Evolutionary conservation across 2,329 filamentous ascomycete genomes (phyloP), one percentile per base, ranked within the genome.

Genomic region (Fusarium heterosporum): DNA sequence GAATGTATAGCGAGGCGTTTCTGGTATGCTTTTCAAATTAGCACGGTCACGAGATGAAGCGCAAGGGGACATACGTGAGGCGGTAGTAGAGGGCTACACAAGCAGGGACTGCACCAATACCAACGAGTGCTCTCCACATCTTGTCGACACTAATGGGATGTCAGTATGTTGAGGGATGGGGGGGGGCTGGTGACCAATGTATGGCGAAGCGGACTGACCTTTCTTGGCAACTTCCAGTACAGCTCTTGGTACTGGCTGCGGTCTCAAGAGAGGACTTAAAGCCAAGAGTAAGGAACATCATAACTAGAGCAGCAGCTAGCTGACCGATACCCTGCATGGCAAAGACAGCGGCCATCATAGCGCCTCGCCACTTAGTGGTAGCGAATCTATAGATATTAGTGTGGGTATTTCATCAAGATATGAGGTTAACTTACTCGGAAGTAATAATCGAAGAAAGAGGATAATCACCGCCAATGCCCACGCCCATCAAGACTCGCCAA

Each of bases 311-410:
- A 47, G 90, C 92, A 26, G 83, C 83, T 54, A 96, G 88, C 78
- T 96, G 92, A 19, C 93, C 92, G 50, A 96, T 85, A 67, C 92
- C 92, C 77, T 96, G 92, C 91, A 94, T 95, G 69, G 92, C 91
- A 73, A 96, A 96, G 53, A 96, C 92, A 16, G 91, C 85, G 32
- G 88, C 91, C 89, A 96, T 94, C 90, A 96, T 96, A 67, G 91
- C 91, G 69, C 92, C 92, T 78, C 92, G 83, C 89, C 91, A 94
- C 78, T 90, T 93, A 52, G 92, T 95, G 6, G 90, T 94, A 12
- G 92, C 91, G 73, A 96, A 79, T 53, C 77, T 79, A 28, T n/a
- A 19, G 14, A 26, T 19, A 4, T 68, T 26, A 64, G 46, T 36
- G 32, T 10, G 10, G 34, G 8, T 9, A 9, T 5, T 7, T 5